These are phyloP conservation scores for Podospora fimiseda DNA, from an alignment of 495 filamentous ascomycete species.

Conservation along the genomic window DNA sequence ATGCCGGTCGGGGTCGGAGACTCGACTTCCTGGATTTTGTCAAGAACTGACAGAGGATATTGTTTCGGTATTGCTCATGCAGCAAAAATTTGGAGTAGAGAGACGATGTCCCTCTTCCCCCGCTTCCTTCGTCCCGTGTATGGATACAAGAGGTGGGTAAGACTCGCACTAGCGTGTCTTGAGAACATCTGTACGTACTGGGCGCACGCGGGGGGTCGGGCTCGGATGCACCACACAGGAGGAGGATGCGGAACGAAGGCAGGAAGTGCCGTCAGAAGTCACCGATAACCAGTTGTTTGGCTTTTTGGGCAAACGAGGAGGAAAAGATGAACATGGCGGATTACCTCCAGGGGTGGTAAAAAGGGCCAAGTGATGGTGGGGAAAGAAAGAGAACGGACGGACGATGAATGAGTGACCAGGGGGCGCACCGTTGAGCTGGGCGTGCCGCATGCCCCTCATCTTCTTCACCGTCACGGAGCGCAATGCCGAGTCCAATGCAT, in stretches of 20 bases:
- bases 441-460: constrained; percentile 1
- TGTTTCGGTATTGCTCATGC: constrained; percentile 26
- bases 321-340: background rate
- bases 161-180: background rate
- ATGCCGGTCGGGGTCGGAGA: constrained; percentile 1
- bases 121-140: constrained; percentile 2
- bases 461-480: constrained; percentile 18
- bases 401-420: background rate
- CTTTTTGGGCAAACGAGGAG: background rate
- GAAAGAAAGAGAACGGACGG: background rate
- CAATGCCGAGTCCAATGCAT: constrained; percentile 17
- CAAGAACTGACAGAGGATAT: constrained; percentile 11
- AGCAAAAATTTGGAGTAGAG: constrained; percentile 3
- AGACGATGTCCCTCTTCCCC: constrained; percentile 3
- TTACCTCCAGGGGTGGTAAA: background rate
- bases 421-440: constrained; percentile 8
- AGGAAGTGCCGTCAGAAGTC: constrained; percentile 9
- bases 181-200: background rate
- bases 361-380: background rate
- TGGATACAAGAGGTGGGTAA: background rate
- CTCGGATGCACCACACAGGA: background rate
- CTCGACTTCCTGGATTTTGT: constrained; percentile 1
- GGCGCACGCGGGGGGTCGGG: background rate
- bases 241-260: constrained; percentile 15
- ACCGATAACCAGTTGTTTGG: background rate